Conservation (phyloP, 306 rosid species). For the Rosa lucieae region DNA sequence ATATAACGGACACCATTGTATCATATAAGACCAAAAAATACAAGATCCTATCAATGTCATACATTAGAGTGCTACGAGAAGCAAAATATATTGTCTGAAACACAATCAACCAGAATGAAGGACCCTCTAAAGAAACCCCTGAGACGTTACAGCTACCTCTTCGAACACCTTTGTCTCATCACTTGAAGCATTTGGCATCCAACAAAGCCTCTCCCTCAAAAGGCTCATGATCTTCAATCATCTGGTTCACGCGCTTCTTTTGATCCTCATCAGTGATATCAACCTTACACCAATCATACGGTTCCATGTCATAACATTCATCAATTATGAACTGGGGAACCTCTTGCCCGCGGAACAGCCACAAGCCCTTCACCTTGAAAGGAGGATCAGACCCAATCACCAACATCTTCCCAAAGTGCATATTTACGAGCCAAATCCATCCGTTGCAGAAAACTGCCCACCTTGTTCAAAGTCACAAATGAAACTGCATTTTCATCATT, state of each 20-base stretch:
- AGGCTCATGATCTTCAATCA: constrained; percentile 82
- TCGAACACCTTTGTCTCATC: constrained; percentile 14
- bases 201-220: constrained; percentile 76
- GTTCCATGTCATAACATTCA: too few relatives aligned
- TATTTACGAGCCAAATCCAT: constrained; percentile 86
- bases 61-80: background rate
- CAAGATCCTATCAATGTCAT: background rate
- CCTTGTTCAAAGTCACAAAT: too few relatives aligned
- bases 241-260: too few relatives aligned
- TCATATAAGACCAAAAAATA: too few relatives aligned
- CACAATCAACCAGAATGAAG: background rate
- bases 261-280: too few relatives aligned
- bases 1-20: background rate
- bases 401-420: constrained; percentile 83
- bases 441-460: constrained; percentile 84
- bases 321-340: too few relatives aligned
- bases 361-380: constrained; percentile 78
- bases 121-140: background rate
- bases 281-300: too few relatives aligned
- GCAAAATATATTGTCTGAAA: background rate
- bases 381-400: constrained; percentile 74
- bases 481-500: constrained; percentile 73
- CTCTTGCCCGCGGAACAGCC: too few relatives aligned
- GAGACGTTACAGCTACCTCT: background rate
- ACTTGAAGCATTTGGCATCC: constrained; percentile 88